Percentiles rank a stretch among this genome's conserved stretches.
Conservation (phyloP, 1,284 basidiomycete genomes). For the Apiotrichum laibachii region DNA sequence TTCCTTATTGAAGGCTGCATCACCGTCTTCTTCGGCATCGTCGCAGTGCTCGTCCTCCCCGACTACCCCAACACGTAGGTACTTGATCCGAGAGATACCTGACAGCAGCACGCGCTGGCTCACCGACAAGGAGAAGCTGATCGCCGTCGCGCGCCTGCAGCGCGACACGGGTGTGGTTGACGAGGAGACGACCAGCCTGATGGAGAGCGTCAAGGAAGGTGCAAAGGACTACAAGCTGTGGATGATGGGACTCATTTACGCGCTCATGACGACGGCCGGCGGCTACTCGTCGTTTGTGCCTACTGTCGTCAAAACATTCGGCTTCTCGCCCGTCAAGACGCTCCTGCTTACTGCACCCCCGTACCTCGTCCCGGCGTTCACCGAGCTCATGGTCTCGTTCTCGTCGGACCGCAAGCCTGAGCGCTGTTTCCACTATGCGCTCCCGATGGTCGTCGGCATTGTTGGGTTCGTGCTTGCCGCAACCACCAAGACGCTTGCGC, state of each 20-base stretch:
- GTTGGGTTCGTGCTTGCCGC: constrained; percentile 36
- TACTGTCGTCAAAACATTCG: constrained; percentile 35
- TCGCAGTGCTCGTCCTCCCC: constrained; percentile 18
- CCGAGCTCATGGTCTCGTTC: constrained; percentile 34
- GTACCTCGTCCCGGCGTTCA: constrained; percentile 35
- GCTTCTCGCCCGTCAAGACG: constrained; percentile 25
- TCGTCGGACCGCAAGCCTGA: constrained; percentile 33
- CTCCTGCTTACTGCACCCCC: constrained; percentile 41
- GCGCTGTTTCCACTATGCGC: constrained; percentile 47
- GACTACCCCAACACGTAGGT: constrained; percentile 18
- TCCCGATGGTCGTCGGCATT: constrained; percentile 44
- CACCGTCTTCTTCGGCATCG: constrained; percentile 16
- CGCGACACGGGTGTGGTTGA: constrained; percentile 21
- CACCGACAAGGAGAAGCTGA: constrained; percentile 16
- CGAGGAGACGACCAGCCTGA: constrained; percentile 12
- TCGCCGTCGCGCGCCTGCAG: constrained; percentile 16
- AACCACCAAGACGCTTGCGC: constrained; percentile 28
- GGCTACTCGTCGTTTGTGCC: constrained; percentile 36
- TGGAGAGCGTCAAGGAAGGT: constrained; percentile 7
- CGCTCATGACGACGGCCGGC: constrained; percentile 25
- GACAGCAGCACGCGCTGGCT: constrained; percentile 19
- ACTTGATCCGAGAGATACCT: neutral
- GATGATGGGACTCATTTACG: constrained; percentile 23
- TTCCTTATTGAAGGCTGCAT: constrained; percentile 25
- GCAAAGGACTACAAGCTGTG: constrained; percentile 23